phyloP scores from a whole-genome alignment of 2,329 filamentous ascomycete species.

The Didymella lethalis region DNA sequence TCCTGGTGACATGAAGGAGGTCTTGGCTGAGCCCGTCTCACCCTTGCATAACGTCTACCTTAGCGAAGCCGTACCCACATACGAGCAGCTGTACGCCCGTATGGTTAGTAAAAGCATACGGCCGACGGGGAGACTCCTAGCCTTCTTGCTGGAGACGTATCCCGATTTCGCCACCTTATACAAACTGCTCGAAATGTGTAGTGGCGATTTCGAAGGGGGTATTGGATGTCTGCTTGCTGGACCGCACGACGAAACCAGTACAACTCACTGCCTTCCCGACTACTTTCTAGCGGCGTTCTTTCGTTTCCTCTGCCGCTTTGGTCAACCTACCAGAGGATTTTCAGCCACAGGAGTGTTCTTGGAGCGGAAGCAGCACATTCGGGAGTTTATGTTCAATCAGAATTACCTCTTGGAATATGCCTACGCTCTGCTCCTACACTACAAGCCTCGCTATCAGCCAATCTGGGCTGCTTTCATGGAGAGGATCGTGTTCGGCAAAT shows the following conservation, averaged over 20 bases:
- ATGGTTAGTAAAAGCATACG: conserved; percentile 63
- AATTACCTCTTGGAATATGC: conserved; percentile 45
- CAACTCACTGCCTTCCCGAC: conserved; percentile 25
- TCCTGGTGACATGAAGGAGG: conserved; percentile 68
- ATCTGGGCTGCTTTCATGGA: conserved; percentile 44
- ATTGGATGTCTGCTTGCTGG: conserved; percentile 36
- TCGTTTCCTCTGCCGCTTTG: conserved; percentile 43
- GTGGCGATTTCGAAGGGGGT: conserved; percentile 29
- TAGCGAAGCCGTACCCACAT: conserved; percentile 66
- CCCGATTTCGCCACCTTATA: conserved; percentile 33
- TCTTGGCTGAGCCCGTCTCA: conserved; percentile 64
- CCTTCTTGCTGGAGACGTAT: conserved; percentile 60
- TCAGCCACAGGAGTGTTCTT: conserved; percentile 16
- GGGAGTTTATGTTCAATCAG: conserved; percentile 28
- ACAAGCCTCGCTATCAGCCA: conserved; percentile 36
- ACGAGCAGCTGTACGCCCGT: conserved; percentile 65
- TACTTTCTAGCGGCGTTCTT: conserved; percentile 45
- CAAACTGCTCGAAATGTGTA: conserved; percentile 30
- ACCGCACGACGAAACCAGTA: conserved; percentile 19
- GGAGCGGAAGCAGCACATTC: conserved; percentile 27
- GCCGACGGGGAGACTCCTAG: conserved; percentile 61
- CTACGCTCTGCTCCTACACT: conserved; percentile 35
- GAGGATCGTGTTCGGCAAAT: conserved; percentile 28
- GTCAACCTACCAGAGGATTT: conserved; percentile 26
- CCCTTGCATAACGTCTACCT: conserved; percentile 71